Base-by-base conservation (phyloP, 768 basidiomycete species). In the Phanerodontia chrysosporium region DNA sequence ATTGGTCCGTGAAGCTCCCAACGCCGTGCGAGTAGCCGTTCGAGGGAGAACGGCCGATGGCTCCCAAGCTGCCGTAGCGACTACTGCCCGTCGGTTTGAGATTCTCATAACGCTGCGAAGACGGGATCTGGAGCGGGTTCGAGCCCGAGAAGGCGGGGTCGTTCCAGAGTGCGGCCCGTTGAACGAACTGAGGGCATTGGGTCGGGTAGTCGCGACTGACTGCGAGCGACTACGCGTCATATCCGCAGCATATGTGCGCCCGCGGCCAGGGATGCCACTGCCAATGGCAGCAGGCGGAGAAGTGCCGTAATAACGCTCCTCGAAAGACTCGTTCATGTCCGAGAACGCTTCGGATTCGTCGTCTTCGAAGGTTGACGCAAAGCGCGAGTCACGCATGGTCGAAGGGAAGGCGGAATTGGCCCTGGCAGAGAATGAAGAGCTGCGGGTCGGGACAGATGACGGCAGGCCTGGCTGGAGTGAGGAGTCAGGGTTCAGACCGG, bases 291-390 rank as follows among this genome's bases (percentile, higher is more conserved):
- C 72, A 29, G 74, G 76, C 5, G 80, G 69, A 63, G 74, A 83
- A 46, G 73, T 77, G 32, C 86, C 69, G 57, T 71, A 66, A 64
- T 66, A 71, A 32, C 55, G 60, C 27, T 63, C 82, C 46, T 87
- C 86, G 65, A 85, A 57, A 28, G 65, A 63, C 45, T 62, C 63
- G 52, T 66, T 60, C 46, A 79, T 80, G 67, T 89, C 86, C 51
- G 80, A 82, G 24, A 83, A 72, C 5, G 73, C 74, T 55, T 89
- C 87, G 0, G 81, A 83, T 72, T 92, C 90, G 70, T 92, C 90
- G 64, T 92, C 89, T 73, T 92, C 90, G 64, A 88, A 83, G 1
- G 89, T 92, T 24, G 87, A 89, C 5, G 86, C 80, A 70, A 92
- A 91, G 30, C 83, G 75, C 7, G 77, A 73, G 55, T 86, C 87